Conservation (phyloP, 805 yeast species). For the Lipomyces oligophaga region DNA sequence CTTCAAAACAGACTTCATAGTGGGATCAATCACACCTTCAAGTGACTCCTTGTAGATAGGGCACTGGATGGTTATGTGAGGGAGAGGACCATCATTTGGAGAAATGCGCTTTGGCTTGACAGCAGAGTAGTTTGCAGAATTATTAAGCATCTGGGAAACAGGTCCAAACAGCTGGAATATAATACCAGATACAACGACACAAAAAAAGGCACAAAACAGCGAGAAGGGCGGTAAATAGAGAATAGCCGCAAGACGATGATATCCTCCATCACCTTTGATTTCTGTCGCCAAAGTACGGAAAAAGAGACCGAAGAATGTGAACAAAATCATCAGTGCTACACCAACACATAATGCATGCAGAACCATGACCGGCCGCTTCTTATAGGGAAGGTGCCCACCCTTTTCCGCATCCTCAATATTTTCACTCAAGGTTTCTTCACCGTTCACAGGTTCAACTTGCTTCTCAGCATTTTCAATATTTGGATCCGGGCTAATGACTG, state of each 20-base stretch:
- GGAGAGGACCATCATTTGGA: constrained; percentile 6
- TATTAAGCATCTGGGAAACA: constrained; percentile 8
- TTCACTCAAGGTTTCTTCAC: too few species aligned
- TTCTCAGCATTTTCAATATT: neutral
- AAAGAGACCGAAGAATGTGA: constrained; percentile 7
- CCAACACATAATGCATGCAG: constrained; percentile 8
- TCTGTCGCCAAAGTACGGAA: constrained; percentile 4
- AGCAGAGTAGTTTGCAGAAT: constrained; percentile 9
- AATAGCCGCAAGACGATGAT: constrained; percentile 4
- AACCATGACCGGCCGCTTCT: constrained; percentile 1
- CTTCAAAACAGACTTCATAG: constrained; percentile 5
- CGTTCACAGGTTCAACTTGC: neutral
- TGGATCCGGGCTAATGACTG: neutral
- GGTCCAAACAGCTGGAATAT: constrained; percentile 13
- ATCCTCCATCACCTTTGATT: constrained; percentile 7
- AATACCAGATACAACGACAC: constrained; percentile 7
- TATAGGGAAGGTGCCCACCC: neutral
- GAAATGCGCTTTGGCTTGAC: constrained; percentile 5
- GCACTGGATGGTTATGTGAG: constrained; percentile 20
- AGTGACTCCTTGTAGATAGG: constrained; percentile 17
- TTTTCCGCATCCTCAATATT: neutral
- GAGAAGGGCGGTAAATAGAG: constrained; percentile 7
- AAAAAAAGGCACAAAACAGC: constrained; percentile 9
- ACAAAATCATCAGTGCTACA: constrained; percentile 7
- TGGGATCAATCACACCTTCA: constrained; percentile 16